phyloP scores from a whole-genome alignment of 192 early-diverging fungal genomes.

The Lunasporangiospora selenospora region DNA sequence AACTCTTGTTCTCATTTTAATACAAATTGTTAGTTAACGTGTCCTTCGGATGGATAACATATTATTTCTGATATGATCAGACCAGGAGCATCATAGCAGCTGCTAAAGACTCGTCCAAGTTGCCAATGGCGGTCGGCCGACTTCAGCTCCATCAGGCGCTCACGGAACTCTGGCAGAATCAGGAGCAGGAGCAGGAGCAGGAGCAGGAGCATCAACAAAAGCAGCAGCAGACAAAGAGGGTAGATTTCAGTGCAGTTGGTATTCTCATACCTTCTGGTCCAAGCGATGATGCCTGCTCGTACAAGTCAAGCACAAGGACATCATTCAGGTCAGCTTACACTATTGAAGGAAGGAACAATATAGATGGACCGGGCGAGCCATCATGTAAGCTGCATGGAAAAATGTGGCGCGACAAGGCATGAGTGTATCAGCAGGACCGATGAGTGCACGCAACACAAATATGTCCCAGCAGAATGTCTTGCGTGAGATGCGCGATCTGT shows the following conservation, averaged over 20 bases:
- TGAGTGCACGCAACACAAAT: conserved; percentile 11
- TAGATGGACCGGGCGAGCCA: conserved; percentile 20
- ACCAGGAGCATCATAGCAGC: conserved; percentile 16
- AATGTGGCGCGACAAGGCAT: conserved; percentile 3
- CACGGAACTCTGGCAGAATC: conserved; percentile 12
- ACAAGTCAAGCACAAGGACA: conserved; percentile 18
- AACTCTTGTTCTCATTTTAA: conserved; percentile 14
- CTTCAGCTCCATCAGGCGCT: conserved; percentile 24
- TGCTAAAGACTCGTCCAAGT: conserved; percentile 20
- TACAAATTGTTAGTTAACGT: conserved; percentile 1
- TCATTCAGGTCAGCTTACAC: conserved; percentile 14
- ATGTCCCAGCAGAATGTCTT: conserved; percentile 20
- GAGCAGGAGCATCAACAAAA: conserved; percentile 1
- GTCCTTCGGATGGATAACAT: too few relatives aligned
- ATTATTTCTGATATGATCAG: conserved; percentile 6
- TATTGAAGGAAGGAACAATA: conserved; percentile 8
- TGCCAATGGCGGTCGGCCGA: conserved; percentile 15
- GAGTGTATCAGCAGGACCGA: conserved; percentile 9
- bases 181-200: conserved; percentile 6
- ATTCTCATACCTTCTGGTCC: conserved; percentile 8
- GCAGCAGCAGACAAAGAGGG: neutral
- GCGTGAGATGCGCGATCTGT: conserved; percentile 12
- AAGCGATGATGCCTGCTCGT: conserved; percentile 11
- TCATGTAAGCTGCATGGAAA: conserved; percentile 6
- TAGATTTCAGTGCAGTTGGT: conserved; percentile 2